Base-by-base conservation (phyloP, 495 filamentous ascomycete genomes). In the Lasiosphaeriaceae sp. region DNA sequence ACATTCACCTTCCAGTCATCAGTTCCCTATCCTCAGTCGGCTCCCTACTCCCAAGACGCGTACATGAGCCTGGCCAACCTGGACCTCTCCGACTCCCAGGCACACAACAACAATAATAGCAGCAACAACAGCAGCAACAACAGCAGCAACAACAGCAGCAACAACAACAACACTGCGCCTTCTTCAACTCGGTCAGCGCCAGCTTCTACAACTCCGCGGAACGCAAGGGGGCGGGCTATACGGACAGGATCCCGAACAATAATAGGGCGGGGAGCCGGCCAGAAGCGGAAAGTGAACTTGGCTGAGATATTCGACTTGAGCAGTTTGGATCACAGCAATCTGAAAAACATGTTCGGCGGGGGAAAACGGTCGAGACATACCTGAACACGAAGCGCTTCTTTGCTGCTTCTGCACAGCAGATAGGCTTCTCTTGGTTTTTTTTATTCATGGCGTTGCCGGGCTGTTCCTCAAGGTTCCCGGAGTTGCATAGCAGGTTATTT, bases 301-400 rank as follows among this genome's bases (percentile, higher is more conserved):
- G 81, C 82, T 2, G 92, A 96, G 55, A 86, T 92, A 57, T 96
- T 95, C 60, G 90, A 94, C 59, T 69, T 96, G n/a, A 83, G 83
- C 6, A 82, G 80, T 41, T 59, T 89, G 37, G 77, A 82, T 22
- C 81, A 87, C 57, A 78, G 80, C 7, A 62, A 58, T 34, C 67
- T 62, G 23, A 83, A 84, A 58, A 90, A 92, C 61, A 69, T 80
- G 53, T 80, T 80, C 66, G 86, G 84, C 31, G 81, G 84, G 21
- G 76, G 83, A 23, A 96, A 95, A 77, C 77, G 90, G 55, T 84
- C 83, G 48, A 79, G 89, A 59, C 87, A 87, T 66, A 77, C 77
- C 57, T 92, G 39, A 31, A 31, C 26, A 3, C 26, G 26, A 9
- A 31, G 26, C 26, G 26, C 4, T 31, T 31, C 9, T 9, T 9